Evolutionary conservation across 805 yeast genomes (phyloP).

Genomic region (Candida pseudofarinosa): DNA sequence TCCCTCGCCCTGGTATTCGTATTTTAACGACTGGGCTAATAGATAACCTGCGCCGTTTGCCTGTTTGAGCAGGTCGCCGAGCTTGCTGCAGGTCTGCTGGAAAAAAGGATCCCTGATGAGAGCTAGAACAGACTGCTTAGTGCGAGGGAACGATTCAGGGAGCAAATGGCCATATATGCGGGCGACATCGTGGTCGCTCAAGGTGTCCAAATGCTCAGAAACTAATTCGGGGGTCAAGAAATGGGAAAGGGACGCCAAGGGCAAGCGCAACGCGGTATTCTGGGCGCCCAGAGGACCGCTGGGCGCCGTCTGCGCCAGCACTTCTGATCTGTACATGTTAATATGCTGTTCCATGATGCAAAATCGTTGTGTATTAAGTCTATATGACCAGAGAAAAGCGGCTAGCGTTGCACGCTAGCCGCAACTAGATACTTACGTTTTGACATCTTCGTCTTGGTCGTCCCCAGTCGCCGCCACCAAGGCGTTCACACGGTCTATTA

Average conservation of each 20-base stretch:
- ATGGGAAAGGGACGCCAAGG: conserved; percentile 30
- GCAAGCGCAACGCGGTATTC: conserved; percentile 11
- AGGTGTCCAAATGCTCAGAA: conserved; percentile 25
- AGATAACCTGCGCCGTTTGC: conserved; percentile 44
- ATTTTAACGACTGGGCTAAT: conserved; percentile 46
- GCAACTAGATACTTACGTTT: conserved; percentile 11
- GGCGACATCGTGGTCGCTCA: conserved; percentile 31
- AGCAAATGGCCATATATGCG: conserved; percentile 32
- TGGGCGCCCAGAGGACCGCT: background rate
- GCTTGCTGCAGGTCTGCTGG: conserved; percentile 36
- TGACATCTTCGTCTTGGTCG: conserved; percentile 18
- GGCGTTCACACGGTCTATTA: conserved; percentile 45
- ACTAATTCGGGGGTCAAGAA: conserved; percentile 29
- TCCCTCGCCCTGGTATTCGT: conserved; percentile 53
- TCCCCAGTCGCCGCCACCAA: conserved; percentile 37
- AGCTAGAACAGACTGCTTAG: conserved; percentile 35
- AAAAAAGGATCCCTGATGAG: conserved; percentile 49
- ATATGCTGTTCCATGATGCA: background rate
- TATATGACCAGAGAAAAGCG: background rate
- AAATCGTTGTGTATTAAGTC: background rate
- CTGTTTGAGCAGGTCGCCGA: conserved; percentile 39
- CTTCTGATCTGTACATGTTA: conserved; percentile 3
- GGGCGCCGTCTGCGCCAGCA: background rate
- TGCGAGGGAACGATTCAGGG: conserved; percentile 38
- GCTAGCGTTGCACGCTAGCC: background rate